Percentiles rank a stretch among this genome's conserved stretches.
Conservation (phyloP, 2,329 filamentous ascomycete species). For the Trichophyton benhamiae region DNA sequence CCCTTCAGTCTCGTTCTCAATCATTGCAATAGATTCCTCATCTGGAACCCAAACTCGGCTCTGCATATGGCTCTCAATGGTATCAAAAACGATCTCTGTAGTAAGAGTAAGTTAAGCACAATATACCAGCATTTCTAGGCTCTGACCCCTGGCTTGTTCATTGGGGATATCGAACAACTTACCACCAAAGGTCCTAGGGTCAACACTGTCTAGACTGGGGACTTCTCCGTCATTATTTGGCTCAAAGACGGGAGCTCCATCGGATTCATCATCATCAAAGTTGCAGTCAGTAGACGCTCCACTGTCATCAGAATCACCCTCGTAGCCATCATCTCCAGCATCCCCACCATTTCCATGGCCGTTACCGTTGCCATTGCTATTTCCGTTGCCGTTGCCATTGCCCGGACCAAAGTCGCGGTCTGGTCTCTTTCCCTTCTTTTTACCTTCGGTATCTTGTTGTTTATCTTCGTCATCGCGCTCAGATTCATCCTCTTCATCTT, state of each 20-base stretch:
- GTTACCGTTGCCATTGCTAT: neutral
- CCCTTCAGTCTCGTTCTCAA: neutral
- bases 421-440: neutral
- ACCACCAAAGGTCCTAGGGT: neutral
- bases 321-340: neutral
- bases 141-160: neutral
- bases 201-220: neutral
- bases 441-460: neutral
- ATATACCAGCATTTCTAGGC: neutral
- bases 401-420: neutral
- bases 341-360: neutral
- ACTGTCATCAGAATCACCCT: neutral
- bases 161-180: neutral
- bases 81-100: neutral
- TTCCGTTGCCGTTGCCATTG: neutral
- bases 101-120: neutral
- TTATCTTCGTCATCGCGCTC: neutral
- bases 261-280: constrained; percentile 11
- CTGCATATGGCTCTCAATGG: neutral
- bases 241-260: constrained; percentile 6
- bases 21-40: neutral
- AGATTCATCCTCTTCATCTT: neutral
- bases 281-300: constrained; percentile 2
- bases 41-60: neutral
- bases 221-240: neutral